Percentiles rank a stretch among this genome's conserved stretches.
Conservation (phyloP, 2,329 filamentous ascomycete species). For the Cryphonectria radicalis region DNA sequence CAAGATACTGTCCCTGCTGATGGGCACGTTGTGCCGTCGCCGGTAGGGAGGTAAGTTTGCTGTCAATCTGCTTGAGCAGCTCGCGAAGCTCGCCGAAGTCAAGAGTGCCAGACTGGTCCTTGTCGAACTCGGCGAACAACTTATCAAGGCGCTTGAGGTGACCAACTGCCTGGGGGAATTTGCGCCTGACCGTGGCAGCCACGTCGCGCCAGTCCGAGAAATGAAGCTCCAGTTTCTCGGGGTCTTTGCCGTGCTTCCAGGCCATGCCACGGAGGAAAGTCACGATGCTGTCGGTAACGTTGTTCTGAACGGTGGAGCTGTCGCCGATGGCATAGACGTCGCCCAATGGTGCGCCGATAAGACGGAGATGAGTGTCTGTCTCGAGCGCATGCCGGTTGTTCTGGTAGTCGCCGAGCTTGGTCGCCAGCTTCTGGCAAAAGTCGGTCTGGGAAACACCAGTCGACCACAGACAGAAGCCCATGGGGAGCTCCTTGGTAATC, state of each 20-base stretch:
- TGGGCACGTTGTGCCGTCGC: constrained; percentile 96
- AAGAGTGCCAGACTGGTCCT: constrained; percentile 88
- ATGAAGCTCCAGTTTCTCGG: constrained; percentile 81
- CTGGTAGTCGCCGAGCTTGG: constrained; percentile 76
- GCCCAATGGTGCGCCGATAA: constrained; percentile 86
- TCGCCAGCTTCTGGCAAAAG: constrained; percentile 75
- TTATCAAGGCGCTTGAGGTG: constrained; percentile 89
- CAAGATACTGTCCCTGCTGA: constrained; percentile 93
- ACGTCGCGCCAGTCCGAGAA: constrained; percentile 89
- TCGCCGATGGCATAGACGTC: constrained; percentile 98
- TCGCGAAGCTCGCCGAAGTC: constrained; percentile 92
- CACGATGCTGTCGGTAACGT: constrained; percentile 88
- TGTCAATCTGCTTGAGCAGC: constrained; percentile 89
- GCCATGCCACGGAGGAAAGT: constrained; percentile 87
- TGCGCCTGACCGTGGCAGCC: constrained; percentile 79
- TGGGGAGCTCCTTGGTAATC: constrained; percentile 90
- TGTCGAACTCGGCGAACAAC: constrained; percentile 90
- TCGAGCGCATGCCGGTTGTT: constrained; percentile 91
- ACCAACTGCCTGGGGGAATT: constrained; percentile 87
- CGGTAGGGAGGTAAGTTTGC: constrained; percentile 89
- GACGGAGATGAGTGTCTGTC: constrained; percentile 88
- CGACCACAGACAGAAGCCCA: constrained; percentile 97
- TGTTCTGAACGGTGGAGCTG: constrained; percentile 96
- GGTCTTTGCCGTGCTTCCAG: constrained; percentile 90
- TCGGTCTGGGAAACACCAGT: constrained; percentile 89